These are phyloP conservation scores for Gossypium ekmanianum DNA, from an alignment of 345 rosid species.

Conservation along the genomic window DNA sequence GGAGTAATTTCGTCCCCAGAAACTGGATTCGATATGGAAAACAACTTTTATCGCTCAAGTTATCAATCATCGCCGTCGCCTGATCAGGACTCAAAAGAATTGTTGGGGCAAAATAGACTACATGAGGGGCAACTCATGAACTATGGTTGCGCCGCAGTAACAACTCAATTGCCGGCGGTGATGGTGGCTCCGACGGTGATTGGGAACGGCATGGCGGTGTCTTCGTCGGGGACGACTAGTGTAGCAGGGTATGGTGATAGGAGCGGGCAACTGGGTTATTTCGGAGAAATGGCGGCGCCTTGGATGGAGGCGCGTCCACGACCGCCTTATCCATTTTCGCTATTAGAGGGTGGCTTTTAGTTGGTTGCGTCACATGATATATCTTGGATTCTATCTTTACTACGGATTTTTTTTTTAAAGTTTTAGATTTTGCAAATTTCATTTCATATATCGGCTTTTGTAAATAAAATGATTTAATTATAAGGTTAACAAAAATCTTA, in stretches of 20 bases:
- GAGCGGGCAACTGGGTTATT: slow-evolving; percentile 29
- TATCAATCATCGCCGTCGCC: slow-evolving; percentile 34
- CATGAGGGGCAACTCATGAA: background rate
- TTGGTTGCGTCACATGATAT: slow-evolving; percentile 6
- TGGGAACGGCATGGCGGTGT: slow-evolving; percentile 23
- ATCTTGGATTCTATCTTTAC: slow-evolving; percentile 4
- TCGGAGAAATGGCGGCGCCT: slow-evolving; percentile 41
- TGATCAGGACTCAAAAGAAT: slow-evolving; percentile 28
- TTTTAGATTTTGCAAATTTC: slow-evolving; percentile 9
- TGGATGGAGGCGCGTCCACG: slow-evolving; percentile 32
- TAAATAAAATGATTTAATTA: slow-evolving; percentile 7
- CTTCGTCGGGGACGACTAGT: slow-evolving; percentile 22
- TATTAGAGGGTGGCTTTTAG: slow-evolving; percentile 57
- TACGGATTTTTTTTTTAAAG: background rate
- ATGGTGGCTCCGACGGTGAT: slow-evolving; percentile 18
- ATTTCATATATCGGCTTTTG: background rate
- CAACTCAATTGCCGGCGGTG: slow-evolving; percentile 5
- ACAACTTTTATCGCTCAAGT: slow-evolving; percentile 16
- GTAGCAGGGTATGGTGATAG: slow-evolving; percentile 24
- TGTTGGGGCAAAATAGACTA: slow-evolving; percentile 21
- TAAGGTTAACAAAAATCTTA: background rate
- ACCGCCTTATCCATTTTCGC: slow-evolving; percentile 64
- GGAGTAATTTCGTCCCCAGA: slow-evolving; percentile 48
- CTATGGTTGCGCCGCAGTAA: slow-evolving; percentile 11
- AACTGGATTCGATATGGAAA: slow-evolving; percentile 24